Conservation (phyloP, 352 stramenopile species). For the Globisporangium paddicum region DNA sequence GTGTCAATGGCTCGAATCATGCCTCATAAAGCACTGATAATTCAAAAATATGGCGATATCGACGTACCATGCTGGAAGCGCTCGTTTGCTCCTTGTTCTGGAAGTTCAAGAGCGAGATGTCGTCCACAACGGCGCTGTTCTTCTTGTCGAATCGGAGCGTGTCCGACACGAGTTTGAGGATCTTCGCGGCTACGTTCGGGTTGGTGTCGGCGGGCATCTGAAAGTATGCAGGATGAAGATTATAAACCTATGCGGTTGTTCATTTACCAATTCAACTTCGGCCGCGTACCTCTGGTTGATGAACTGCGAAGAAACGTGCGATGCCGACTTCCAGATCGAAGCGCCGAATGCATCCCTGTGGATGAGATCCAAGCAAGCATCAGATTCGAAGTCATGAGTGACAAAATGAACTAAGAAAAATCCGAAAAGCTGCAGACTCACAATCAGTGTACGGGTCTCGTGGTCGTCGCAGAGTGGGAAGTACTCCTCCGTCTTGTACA, state of each 20-base stretch:
- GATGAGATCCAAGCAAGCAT: neutral
- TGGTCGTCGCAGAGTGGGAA: slow-evolving; percentile 68
- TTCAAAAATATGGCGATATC: neutral
- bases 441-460: slow-evolving; percentile 48
- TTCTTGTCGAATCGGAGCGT: slow-evolving; percentile 72
- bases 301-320: slow-evolving; percentile 62
- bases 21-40: neutral
- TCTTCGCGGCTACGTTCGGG: slow-evolving; percentile 54
- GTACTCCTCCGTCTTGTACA: slow-evolving; percentile 72
- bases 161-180: slow-evolving; percentile 68
- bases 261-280: neutral
- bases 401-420: neutral
- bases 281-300: slow-evolving; percentile 45
- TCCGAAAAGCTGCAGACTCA: slow-evolving; percentile 12
- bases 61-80: slow-evolving; percentile 39
- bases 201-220: slow-evolving; percentile 62
- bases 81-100: slow-evolving; percentile 45
- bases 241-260: no score
- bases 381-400: neutral
- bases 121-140: slow-evolving; percentile 49
- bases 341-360: slow-evolving; percentile 57
- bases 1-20: neutral
- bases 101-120: slow-evolving; percentile 70
- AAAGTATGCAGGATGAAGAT: no score
- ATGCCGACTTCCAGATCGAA: slow-evolving; percentile 78